Evolutionary conservation across 305 asterid species (phyloP).

Genomic region (Andrographis paniculata): DNA sequence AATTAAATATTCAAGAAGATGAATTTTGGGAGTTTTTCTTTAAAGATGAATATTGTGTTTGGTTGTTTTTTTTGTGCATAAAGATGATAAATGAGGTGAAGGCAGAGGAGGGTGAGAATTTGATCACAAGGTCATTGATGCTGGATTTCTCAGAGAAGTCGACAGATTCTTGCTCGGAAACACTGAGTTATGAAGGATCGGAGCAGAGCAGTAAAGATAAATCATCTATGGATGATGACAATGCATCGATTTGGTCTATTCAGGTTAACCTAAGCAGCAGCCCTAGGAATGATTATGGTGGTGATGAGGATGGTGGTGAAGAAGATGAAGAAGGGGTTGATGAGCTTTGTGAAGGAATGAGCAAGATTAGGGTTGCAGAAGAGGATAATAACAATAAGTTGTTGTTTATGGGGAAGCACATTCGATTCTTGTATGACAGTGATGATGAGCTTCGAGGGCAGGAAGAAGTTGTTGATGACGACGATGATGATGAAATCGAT

Average conservation of each 20-base stretch:
- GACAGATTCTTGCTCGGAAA: conserved; percentile 24
- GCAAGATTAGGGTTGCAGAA: conserved; percentile 43
- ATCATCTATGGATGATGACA: conserved; percentile 29
- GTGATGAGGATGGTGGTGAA: conserved; percentile 12
- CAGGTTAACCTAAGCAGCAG: conserved; percentile 80
- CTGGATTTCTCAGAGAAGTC: conserved; percentile 72
- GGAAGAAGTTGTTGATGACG: conserved; percentile 27
- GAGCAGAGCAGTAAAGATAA: conserved; percentile 18
- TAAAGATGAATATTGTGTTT: not conserved
- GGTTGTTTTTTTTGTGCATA: not conserved
- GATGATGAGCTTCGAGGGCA: conserved; percentile 55
- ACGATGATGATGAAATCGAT: too few species aligned
- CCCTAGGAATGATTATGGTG: conserved; percentile 17
- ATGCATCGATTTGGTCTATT: conserved; percentile 63
- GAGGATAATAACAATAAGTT: conserved; percentile 5
- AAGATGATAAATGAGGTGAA: conserved; percentile 25
- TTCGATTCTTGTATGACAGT: conserved; percentile 52
- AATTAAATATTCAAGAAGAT: too few species aligned
- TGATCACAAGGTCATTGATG: conserved; percentile 66
- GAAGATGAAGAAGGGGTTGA: conserved; percentile 24
- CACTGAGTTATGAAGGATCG: not conserved
- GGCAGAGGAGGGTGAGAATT: conserved; percentile 21
- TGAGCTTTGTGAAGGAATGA: conserved; percentile 65
- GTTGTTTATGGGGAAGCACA: conserved; percentile 51
- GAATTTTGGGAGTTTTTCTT: too few species aligned